Percentiles rank a stretch among this genome's conserved stretches.
phyloP scores from a whole-genome alignment of 805 yeast species.

The Monosporozyma solicola region DNA sequence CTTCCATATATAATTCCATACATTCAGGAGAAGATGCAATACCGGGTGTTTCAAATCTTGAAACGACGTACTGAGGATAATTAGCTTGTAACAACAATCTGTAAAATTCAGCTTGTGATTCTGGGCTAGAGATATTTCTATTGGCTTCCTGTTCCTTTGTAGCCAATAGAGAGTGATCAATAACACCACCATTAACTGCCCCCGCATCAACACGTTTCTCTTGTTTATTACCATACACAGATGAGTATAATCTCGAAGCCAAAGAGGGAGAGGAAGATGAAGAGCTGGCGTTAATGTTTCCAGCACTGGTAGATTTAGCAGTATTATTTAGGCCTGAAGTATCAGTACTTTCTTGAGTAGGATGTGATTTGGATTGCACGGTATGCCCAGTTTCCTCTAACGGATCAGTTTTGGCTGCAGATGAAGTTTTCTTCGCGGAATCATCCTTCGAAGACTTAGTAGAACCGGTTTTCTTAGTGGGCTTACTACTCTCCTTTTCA shows the following conservation, averaged over 20 bases:
- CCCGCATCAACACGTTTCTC: not conserved
- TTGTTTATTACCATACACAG: not conserved
- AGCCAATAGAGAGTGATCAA: conserved; percentile 38
- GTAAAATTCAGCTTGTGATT: conserved; percentile 77
- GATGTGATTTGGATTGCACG: not conserved
- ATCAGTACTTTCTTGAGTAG: not conserved
- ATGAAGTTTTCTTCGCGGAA: not conserved
- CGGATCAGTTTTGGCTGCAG: not conserved
- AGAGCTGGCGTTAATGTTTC: not conserved
- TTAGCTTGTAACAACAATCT: conserved; percentile 61
- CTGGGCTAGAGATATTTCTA: conserved; percentile 55
- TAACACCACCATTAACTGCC: not conserved
- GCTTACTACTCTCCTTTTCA: not conserved
- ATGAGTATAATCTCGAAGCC: not conserved
- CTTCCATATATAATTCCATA: conserved; percentile 68
- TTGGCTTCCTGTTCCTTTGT: conserved; percentile 82
- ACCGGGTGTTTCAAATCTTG: conserved; percentile 90
- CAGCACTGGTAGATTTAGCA: conserved; percentile 1
- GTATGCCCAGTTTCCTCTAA: not conserved
- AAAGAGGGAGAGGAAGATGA: not conserved
- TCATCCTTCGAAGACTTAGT: not conserved
- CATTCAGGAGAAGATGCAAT: conserved; percentile 77
- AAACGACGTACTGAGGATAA: conserved; percentile 94
- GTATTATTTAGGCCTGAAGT: not conserved
- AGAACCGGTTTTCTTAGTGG: not conserved